Evolutionary conservation across 768 basidiomycete species (phyloP).

Genomic region (Collybia sp.): DNA sequence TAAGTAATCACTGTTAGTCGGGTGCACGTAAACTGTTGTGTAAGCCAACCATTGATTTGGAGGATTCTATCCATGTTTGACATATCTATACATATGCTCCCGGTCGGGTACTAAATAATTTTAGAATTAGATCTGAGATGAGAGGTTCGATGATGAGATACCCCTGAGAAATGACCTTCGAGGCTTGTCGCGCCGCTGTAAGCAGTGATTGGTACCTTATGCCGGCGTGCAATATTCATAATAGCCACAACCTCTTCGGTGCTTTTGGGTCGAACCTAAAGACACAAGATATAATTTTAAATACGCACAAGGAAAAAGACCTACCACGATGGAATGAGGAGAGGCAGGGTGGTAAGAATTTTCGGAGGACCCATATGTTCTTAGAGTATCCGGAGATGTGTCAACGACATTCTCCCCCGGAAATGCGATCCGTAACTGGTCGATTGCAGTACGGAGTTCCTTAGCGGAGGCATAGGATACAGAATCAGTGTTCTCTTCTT

Average conservation of each 20-base stretch:
- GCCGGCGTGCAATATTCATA: conserved; percentile 72
- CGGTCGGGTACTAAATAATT: conserved; percentile 33
- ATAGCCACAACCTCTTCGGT: conserved; percentile 83
- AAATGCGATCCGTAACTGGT: conserved; percentile 43
- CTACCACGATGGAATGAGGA: conserved; percentile 48
- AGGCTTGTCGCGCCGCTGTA: conserved; percentile 85
- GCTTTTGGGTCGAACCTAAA: conserved; percentile 52
- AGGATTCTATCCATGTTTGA: conserved; percentile 81
- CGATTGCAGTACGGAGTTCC: conserved; percentile 47
- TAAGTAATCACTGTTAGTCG: conserved; percentile 17
- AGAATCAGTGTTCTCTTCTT: conserved; percentile 1
- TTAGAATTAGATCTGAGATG: background rate
- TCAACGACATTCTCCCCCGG: conserved; percentile 41
- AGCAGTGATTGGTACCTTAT: conserved; percentile 71
- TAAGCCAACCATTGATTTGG: conserved; percentile 57
- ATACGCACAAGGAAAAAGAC: conserved; percentile 6
- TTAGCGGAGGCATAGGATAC: conserved; percentile 38
- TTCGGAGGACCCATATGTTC: conserved; percentile 60
- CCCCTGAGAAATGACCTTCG: conserved; percentile 83
- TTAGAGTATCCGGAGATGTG: conserved; percentile 46
- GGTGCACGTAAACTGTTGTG: background rate
- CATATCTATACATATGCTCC: conserved; percentile 82
- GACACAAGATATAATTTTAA: conserved; percentile 8
- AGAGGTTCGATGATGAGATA: conserved; percentile 23
- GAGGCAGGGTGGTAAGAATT: conserved; percentile 64